Percentiles rank a stretch among this genome's conserved stretches.
These are phyloP conservation scores for Spinellus fusiger DNA, from an alignment of 192 early-diverging fungal species.

Conservation along the genomic window DNA sequence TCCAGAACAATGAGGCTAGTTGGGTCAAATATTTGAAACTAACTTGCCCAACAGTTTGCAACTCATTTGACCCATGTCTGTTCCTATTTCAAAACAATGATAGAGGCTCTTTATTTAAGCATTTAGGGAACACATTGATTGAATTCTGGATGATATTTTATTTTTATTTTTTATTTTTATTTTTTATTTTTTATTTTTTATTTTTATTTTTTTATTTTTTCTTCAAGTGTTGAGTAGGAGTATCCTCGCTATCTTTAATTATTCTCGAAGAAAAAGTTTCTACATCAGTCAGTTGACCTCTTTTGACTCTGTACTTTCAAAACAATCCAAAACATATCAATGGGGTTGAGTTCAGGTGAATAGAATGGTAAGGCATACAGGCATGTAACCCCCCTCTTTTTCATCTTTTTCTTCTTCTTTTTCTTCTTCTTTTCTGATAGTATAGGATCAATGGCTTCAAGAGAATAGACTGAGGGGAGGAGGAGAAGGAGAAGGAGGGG, in stretches of 20 bases:
- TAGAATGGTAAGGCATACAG: background rate
- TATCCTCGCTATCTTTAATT: constrained; percentile 1
- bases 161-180: no score
- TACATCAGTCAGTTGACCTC: no score
- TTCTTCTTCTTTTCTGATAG: background rate
- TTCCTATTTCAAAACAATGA: constrained; percentile 3
- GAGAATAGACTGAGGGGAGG: constrained; percentile 2
- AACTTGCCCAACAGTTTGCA: background rate
- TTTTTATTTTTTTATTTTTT: no score
- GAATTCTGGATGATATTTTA: background rate
- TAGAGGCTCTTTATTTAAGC: constrained; percentile 7
- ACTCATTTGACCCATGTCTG: background rate
- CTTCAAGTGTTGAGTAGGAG: constrained; percentile 6
- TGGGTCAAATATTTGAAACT: background rate
- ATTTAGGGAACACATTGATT: constrained; percentile 4
- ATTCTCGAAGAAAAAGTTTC: no score
- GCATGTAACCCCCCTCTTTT: background rate
- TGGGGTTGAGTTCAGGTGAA: background rate
- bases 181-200: no score
- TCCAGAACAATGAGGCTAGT: background rate
- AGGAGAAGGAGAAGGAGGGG: no score
- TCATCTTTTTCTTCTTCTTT: no score
- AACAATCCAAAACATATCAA: background rate
- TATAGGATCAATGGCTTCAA: background rate
- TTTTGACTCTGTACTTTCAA: no score